phyloP scores from a whole-genome alignment of 192 early-diverging fungal species.

The Coemansia guatemalensis region DNA sequence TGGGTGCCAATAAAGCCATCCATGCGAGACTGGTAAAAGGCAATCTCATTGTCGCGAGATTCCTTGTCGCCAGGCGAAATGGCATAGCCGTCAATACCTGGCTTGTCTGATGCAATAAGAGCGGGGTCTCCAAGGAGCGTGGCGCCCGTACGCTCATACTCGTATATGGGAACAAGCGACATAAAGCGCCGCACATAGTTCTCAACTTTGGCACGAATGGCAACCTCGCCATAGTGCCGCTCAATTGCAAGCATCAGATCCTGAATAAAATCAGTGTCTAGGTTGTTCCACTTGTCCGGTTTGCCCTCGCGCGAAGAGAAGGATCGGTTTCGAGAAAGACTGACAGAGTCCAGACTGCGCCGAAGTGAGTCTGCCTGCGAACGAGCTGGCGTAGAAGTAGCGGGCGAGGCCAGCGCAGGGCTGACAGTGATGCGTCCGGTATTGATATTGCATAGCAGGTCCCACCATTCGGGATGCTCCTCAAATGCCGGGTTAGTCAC shows the following conservation, averaged over 20 bases:
- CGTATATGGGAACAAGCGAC: constrained; percentile 74
- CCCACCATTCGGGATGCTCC: constrained; percentile 92
- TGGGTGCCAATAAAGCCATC: constrained; percentile 85
- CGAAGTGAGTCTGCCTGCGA: constrained; percentile 44
- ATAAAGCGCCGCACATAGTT: constrained; percentile 85
- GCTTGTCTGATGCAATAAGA: constrained; percentile 41
- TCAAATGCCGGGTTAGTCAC: constrained; percentile 97
- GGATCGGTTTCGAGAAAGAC: constrained; percentile 49
- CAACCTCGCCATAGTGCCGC: constrained; percentile 80
- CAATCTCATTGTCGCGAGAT: constrained; percentile 65
- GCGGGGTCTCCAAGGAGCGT: constrained; percentile 61
- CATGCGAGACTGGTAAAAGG: constrained; percentile 71
- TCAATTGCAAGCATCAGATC: constrained; percentile 76
- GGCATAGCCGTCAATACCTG: constrained; percentile 44
- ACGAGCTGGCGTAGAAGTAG: constrained; percentile 10
- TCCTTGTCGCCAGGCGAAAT: constrained; percentile 75
- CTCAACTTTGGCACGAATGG: constrained; percentile 85
- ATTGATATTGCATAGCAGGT: constrained; percentile 92
- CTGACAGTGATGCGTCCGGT: constrained; percentile 94
- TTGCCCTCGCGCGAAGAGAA: constrained; percentile 52
- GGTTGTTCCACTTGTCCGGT: constrained; percentile 55
- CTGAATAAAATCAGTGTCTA: constrained; percentile 54
- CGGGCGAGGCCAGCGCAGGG: constrained; percentile 57
- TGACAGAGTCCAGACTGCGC: constrained; percentile 51
- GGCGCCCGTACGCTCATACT: constrained; percentile 63